Percentiles rank a stretch among this genome's conserved stretches.
These are phyloP conservation scores for Tubosaeta sp. DNA, from an alignment of 768 basidiomycete genomes.

Conservation along the genomic window DNA sequence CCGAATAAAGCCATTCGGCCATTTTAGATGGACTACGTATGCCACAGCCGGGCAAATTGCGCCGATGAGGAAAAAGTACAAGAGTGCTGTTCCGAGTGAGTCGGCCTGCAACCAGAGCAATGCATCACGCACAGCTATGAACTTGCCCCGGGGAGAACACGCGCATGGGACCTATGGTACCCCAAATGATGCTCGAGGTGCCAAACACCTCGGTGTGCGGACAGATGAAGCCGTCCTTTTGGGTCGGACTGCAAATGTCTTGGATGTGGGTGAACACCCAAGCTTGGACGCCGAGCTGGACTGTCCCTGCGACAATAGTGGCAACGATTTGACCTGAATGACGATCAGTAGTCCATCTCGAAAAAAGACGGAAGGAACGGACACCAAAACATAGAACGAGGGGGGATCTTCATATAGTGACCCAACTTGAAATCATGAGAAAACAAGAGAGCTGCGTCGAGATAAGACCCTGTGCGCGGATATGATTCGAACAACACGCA, in stretches of 20 bases:
- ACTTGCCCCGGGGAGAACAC: slow-evolving; percentile 64
- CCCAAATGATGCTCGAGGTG: slow-evolving; percentile 77
- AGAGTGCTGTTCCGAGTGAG: slow-evolving; percentile 32
- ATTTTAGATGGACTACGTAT: slow-evolving; percentile 53
- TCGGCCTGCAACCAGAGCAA: neutral
- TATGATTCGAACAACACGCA: neutral
- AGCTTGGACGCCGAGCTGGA: slow-evolving; percentile 61
- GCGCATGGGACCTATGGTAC: slow-evolving; percentile 74
- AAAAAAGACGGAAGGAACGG: neutral
- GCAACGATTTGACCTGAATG: slow-evolving; percentile 52
- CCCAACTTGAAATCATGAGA: neutral
- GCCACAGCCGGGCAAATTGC: slow-evolving; percentile 53
- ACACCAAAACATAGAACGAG: slow-evolving; percentile 53
- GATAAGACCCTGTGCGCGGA: neutral
- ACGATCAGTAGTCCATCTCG: neutral
- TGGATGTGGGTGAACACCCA: slow-evolving; percentile 51
- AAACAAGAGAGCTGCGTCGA: neutral
- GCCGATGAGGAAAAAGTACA: slow-evolving; percentile 78
- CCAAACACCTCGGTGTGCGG: slow-evolving; percentile 70
- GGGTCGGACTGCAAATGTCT: slow-evolving; percentile 27
- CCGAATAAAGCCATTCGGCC: slow-evolving; percentile 57
- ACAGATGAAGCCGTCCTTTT: slow-evolving; percentile 59
- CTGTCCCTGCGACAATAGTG: slow-evolving; percentile 57
- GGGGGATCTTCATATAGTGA: slow-evolving; percentile 1
- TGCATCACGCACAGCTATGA: slow-evolving; percentile 40